These are phyloP conservation scores for Aureobasidium sp. DNA, from an alignment of 2,329 filamentous ascomycete species.

Conservation along the genomic window DNA sequence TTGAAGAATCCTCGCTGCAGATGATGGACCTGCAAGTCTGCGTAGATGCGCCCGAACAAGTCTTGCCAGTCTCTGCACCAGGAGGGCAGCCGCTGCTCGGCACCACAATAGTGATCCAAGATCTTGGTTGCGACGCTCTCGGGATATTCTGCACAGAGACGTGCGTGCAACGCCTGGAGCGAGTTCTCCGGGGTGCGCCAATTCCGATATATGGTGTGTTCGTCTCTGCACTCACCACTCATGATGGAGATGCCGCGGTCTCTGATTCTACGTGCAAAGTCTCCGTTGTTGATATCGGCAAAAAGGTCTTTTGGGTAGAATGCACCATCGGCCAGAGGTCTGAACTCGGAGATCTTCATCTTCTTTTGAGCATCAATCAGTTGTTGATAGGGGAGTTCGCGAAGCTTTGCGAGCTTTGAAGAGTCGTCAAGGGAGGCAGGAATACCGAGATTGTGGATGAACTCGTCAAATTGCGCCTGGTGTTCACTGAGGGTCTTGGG, in stretches of 20 bases:
- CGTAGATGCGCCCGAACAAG: constrained; percentile 49
- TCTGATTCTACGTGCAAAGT: constrained; percentile 40
- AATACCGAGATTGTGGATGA: constrained; percentile 40
- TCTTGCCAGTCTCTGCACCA: constrained; percentile 42
- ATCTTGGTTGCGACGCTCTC: constrained; percentile 36
- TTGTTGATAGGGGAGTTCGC: constrained; percentile 31
- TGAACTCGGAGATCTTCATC: constrained; percentile 47
- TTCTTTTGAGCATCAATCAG: constrained; percentile 38
- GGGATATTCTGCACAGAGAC: constrained; percentile 49
- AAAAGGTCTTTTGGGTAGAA: constrained; percentile 43
- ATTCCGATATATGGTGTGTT: constrained; percentile 45
- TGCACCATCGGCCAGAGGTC: constrained; percentile 42
- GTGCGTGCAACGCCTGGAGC: constrained; percentile 35
- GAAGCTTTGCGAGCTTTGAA: constrained; percentile 43
- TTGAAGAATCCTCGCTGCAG: constrained; percentile 46
- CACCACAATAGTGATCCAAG: constrained; percentile 23
- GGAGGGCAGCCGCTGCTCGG: constrained; percentile 29
- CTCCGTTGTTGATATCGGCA: constrained; percentile 41
- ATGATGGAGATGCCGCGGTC: constrained; percentile 42
- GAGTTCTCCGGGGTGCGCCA: constrained; percentile 44
- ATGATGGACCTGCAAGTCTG: constrained; percentile 50
- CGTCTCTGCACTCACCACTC: constrained; percentile 50
- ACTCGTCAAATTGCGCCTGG: constrained; percentile 47
- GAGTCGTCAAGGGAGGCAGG: constrained; percentile 30
- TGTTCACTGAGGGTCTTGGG: constrained; percentile 43